Percentiles rank a stretch among this genome's conserved stretches.
Conservation (phyloP, 148 eudicot species). For the Rhododendron ferrugineum region DNA sequence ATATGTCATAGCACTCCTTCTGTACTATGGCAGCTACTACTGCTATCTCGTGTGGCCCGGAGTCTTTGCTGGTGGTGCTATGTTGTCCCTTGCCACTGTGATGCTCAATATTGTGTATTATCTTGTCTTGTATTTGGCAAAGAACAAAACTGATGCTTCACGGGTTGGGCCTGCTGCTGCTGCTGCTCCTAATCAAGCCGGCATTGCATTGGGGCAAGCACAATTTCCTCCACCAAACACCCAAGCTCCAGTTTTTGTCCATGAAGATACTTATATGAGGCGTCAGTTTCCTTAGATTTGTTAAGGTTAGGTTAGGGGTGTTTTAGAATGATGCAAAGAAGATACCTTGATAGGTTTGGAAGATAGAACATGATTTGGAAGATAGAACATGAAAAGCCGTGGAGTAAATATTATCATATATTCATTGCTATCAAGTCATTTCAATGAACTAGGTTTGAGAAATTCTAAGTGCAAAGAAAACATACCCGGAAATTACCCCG, state of each 20-base stretch:
- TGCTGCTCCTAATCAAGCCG: conserved; percentile 41
- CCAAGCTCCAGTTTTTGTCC: conserved; percentile 68
- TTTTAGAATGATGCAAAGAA: too few species aligned
- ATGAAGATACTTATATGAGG: conserved; percentile 82
- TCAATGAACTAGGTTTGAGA: neutral
- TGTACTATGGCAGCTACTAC: conserved; percentile 39
- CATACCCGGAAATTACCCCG: too few species aligned
- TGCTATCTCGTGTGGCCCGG: conserved; percentile 53
- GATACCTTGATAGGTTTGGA: neutral
- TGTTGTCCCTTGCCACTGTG: neutral
- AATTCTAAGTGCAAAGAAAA: too few species aligned
- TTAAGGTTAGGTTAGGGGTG: neutral
- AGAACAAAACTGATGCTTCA: conserved; percentile 16
- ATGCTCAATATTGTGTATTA: neutral
- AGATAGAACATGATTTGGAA: neutral
- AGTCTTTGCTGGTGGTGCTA: neutral
- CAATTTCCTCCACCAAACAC: conserved; percentile 10
- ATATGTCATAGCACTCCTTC: conserved; percentile 64
- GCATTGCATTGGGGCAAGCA: conserved; percentile 78
- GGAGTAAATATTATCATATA: neutral
- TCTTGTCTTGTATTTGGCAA: neutral
- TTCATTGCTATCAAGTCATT: neutral
- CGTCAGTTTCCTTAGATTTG: conserved; percentile 45
- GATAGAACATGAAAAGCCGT: neutral
- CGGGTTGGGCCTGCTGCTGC: neutral